Conservation (phyloP, 192 early-diverging fungal genomes). For the Podila epigama region DNA sequence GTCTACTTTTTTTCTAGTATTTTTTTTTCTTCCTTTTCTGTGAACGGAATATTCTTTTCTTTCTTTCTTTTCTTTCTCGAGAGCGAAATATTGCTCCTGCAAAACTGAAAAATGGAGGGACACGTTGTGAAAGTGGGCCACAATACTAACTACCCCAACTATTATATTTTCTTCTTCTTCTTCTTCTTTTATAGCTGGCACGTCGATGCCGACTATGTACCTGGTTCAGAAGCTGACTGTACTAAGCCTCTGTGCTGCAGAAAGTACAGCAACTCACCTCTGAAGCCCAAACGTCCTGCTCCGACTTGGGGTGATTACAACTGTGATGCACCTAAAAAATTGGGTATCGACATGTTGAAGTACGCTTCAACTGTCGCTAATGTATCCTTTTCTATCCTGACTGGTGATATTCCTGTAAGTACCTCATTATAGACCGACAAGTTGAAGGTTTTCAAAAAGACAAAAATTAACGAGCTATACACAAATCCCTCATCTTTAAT, state of each 20-base stretch:
- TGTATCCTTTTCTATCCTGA: background rate
- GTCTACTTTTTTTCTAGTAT: too few relatives aligned
- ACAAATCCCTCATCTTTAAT: background rate
- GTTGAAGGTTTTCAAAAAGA: background rate
- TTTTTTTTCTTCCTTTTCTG: too few relatives aligned
- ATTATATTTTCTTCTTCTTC: background rate
- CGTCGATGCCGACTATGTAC: constrained; percentile 3
- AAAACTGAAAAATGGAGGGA: too few relatives aligned
- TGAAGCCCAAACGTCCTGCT: constrained; percentile 3
- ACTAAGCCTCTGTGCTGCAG: constrained; percentile 7
- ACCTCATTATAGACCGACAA: background rate
- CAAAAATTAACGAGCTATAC: background rate
- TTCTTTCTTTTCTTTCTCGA: too few relatives aligned
- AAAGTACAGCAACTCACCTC: background rate
- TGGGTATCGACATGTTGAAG: constrained; percentile 2
- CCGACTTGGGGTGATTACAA: constrained; percentile 47
- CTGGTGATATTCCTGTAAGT: constrained; percentile 3
- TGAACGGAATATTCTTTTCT: too few relatives aligned
- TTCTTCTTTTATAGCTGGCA: constrained; percentile 33
- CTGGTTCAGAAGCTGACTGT: background rate
- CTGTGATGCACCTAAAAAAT: constrained; percentile 3
- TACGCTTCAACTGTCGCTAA: background rate
- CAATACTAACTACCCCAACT: too few relatives aligned
- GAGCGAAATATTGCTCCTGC: too few relatives aligned
- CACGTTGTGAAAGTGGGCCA: too few relatives aligned